Base-by-base conservation (phyloP, 2,329 filamentous ascomycete species). In the Ceratocystiopsis brevicomis region DNA sequence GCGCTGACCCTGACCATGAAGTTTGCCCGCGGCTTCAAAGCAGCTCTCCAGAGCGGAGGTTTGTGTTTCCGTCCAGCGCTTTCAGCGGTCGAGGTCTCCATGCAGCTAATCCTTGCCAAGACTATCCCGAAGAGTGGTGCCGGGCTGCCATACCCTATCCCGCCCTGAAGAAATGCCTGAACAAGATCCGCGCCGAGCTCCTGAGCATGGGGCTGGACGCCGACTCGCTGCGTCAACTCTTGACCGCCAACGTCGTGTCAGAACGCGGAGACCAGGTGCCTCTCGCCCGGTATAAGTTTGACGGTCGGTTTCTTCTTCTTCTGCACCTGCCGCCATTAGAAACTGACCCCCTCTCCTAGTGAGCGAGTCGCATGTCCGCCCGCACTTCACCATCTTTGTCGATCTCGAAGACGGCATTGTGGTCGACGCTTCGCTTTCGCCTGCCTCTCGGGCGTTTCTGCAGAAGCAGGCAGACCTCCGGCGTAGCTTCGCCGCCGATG, bases 151-250 rank as follows among this genome's bases (percentile, higher is more conserved):
- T 93, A 48, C 83, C 81, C 3, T 93, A 93, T 57, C 72, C 78
- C 38, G 74, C 85, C 58, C 71, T 93, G 45, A 93, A 93, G 61
- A 93, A 92, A 63, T 83, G 81, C 60, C 78, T 93, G 56, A 88
- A 87, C 56, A 78, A 78, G 55, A 78, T 92, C 41, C 73, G 78
- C 50, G 62, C 65, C 42, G 83, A 93, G 62, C 68, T 93, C 42
- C 62, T 67, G 37, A 67, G 69, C 33, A 62, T 88, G 14, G 84
- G 84, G 9, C 71, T 92, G 30, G 79, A 83, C 49, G 71, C 73
- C 5, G 69, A 78, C 11, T 85, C 79, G 2, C 62, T 92, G 44
- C 68, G 74, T 39, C 69, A 72, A 45, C 67, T 90, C 25, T 65
- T 81, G 44, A 64, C 68, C 44, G 60, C 66, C 30, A 60, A 67